Conservation (phyloP, 2,329 filamentous ascomycete genomes). For the Metarhizium anisopliae region DNA sequence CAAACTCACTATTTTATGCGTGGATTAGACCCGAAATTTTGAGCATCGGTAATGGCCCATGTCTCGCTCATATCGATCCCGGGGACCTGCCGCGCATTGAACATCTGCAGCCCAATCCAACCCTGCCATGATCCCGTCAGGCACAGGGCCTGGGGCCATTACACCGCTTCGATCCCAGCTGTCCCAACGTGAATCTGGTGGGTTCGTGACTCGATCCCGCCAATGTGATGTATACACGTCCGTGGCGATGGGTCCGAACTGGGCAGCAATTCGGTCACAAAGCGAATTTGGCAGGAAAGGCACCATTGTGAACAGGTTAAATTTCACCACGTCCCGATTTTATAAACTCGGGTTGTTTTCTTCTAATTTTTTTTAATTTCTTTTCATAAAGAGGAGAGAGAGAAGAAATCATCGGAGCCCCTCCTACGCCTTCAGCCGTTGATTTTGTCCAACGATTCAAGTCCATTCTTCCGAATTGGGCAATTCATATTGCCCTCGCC, state of each 20-base stretch:
- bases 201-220: background rate
- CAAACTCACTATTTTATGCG: background rate
- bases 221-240: constrained; percentile 22
- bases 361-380: background rate
- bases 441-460: too few species aligned
- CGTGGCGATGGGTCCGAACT: constrained; percentile 8
- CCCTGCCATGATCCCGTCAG: constrained; percentile 5
- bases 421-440: too few species aligned
- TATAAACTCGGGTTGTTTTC: background rate
- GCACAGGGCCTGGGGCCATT: background rate
- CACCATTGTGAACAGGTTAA: background rate
- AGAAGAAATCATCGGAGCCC: too few species aligned
- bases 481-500: too few species aligned
- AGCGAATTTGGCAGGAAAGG: background rate
- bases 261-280: constrained; percentile 17
- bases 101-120: background rate
- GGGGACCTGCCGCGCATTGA: background rate
- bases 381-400: background rate
- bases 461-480: too few species aligned
- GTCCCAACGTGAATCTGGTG: background rate
- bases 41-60: background rate
- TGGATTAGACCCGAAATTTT: background rate
- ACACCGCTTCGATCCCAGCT: background rate
- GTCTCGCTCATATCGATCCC: background rate
- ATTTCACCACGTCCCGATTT: background rate